Conservation (phyloP, 2,329 filamentous ascomycete species). For the Trichoderma atrobrunneum region DNA sequence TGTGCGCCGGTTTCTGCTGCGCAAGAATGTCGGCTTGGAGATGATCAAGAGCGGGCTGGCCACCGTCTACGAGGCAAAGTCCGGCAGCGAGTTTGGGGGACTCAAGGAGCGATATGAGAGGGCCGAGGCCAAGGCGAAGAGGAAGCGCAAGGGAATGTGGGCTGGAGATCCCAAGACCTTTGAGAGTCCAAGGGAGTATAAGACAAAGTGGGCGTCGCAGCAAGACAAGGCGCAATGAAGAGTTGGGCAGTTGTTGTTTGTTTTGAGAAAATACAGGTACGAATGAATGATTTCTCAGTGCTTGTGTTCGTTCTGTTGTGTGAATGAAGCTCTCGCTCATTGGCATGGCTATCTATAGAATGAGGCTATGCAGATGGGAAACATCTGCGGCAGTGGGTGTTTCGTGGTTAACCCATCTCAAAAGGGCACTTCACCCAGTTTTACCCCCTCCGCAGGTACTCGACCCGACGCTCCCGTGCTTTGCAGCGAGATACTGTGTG, state of each 20-base stretch:
- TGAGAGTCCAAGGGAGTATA: conserved; percentile 88
- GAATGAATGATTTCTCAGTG: neutral
- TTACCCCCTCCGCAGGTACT: neutral
- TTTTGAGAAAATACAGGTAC: neutral
- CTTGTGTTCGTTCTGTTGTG: neutral
- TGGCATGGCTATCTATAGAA: neutral
- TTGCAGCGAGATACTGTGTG: neutral
- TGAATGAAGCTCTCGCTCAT: neutral
- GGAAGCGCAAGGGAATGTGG: conserved; percentile 72
- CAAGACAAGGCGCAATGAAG: conserved; percentile 3
- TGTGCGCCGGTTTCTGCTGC: conserved; percentile 65
- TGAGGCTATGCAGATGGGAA: neutral
- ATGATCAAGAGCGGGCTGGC: conserved; percentile 85
- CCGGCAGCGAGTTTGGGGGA: conserved; percentile 82
- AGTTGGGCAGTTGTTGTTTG: neutral
- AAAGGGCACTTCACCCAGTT: neutral
- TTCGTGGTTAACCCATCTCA: neutral
- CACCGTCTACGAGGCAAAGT: conserved; percentile 91
- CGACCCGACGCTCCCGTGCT: neutral
- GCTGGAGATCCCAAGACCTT: conserved; percentile 57
- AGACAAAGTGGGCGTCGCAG: conserved; percentile 47
- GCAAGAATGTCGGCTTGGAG: conserved; percentile 79
- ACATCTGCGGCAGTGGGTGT: conserved; percentile 5
- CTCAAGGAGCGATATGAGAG: conserved; percentile 61
- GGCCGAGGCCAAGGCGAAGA: conserved; percentile 65